phyloP scores from a whole-genome alignment of 306 rosid genomes.

The Medicago ruthenica region DNA sequence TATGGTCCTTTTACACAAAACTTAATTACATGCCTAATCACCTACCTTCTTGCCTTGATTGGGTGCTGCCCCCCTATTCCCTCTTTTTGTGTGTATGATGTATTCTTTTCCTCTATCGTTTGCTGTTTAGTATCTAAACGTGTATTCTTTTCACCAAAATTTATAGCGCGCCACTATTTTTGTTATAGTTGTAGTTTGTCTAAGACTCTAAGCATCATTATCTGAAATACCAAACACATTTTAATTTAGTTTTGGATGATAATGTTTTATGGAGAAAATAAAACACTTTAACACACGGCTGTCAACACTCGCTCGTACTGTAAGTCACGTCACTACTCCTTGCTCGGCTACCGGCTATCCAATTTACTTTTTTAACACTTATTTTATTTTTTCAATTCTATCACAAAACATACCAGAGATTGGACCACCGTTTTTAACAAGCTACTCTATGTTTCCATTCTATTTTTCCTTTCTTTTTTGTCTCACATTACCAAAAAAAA shows the following conservation, averaged over 20 bases:
- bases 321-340: no score
- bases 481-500: no score
- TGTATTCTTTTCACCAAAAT: slow-evolving; percentile 25
- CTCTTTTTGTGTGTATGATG: not conserved
- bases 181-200: slow-evolving; percentile 22
- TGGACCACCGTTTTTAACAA: no score
- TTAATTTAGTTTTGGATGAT: slow-evolving; percentile 23
- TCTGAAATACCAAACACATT: slow-evolving; percentile 15
- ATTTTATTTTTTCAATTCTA: no score
- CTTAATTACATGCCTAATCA: slow-evolving; percentile 32
- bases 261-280: slow-evolving; percentile 14
- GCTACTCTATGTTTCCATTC: no score
- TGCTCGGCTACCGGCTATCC: no score
- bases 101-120: slow-evolving; percentile 6
- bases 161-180: not conserved
- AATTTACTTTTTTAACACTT: no score
- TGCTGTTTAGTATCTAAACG: slow-evolving; percentile 13
- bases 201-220: slow-evolving; percentile 4
- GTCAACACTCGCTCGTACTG: no score
- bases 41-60: slow-evolving; percentile 25
- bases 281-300: not conserved
- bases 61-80: not conserved
- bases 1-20: slow-evolving; percentile 48
- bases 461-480: no score
- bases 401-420: no score